Conservation (phyloP, 2,329 filamentous ascomycete species). For the Aureobasidium leucospermi region DNA sequence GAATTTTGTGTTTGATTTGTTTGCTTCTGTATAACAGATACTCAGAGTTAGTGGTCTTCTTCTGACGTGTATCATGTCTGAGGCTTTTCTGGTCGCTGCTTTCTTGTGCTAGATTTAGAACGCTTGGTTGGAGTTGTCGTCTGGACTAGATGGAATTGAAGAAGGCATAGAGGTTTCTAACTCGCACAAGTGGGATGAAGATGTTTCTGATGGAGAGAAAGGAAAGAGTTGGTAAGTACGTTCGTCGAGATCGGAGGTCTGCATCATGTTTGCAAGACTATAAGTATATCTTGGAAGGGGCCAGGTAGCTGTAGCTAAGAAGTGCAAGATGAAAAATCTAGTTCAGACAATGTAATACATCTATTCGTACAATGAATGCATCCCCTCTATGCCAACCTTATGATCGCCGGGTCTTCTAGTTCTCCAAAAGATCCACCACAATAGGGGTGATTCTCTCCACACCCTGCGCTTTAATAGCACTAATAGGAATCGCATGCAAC, state of each 20-base stretch:
- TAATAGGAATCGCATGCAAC: slow-evolving; percentile 69
- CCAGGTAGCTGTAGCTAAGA: background rate
- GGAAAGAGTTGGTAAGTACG: slow-evolving; percentile 9
- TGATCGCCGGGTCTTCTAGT: background rate
- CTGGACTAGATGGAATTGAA: no score
- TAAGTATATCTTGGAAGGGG: background rate
- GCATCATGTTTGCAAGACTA: background rate
- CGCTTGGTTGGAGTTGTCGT: no score
- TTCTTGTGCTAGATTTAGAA: no score
- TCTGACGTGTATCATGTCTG: no score
- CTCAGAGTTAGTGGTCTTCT: no score
- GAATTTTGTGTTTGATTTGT: no score
- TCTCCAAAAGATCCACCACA: slow-evolving; percentile 61
- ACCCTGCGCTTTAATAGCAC: slow-evolving; percentile 80
- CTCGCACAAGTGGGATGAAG: no score
- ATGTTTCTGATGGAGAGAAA: no score
- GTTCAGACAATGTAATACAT: background rate
- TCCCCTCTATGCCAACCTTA: no score
- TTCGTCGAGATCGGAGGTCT: slow-evolving; percentile 1
- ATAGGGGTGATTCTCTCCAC: slow-evolving; percentile 67
- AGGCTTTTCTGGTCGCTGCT: no score
- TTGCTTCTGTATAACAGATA: no score
- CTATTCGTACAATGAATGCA: background rate
- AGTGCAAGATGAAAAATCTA: background rate
- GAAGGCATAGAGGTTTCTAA: no score